Conservation (phyloP, 2,329 filamentous ascomycete species). For the Cercospora brassicicola region DNA sequence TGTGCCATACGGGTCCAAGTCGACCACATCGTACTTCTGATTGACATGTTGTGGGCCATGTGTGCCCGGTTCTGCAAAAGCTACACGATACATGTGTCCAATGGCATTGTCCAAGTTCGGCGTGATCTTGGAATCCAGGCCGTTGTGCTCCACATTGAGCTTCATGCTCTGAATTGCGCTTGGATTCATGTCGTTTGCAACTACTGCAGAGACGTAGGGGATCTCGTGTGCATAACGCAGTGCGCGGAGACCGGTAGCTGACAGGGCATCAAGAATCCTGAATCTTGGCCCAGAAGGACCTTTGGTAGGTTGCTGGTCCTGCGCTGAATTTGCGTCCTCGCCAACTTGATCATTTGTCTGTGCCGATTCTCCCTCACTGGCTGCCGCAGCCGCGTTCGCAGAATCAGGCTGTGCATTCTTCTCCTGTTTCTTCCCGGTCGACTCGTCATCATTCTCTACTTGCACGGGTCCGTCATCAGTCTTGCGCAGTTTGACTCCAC, state of each 20-base stretch:
- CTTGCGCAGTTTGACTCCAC: conserved; percentile 19
- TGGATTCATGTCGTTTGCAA: conserved; percentile 82
- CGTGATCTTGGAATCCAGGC: conserved; percentile 67
- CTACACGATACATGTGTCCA: conserved; percentile 77
- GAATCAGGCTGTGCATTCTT: neutral
- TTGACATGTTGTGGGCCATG: conserved; percentile 42
- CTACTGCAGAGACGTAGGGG: conserved; percentile 49
- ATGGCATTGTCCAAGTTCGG: conserved; percentile 80
- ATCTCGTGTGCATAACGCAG: conserved; percentile 90
- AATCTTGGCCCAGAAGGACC: conserved; percentile 53
- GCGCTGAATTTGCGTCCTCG: neutral
- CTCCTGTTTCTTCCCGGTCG: neutral
- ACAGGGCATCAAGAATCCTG: conserved; percentile 90
- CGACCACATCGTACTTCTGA: conserved; percentile 82
- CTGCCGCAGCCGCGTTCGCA: neutral
- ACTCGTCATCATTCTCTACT: neutral
- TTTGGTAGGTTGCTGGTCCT: conserved; percentile 4
- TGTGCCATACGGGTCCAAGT: conserved; percentile 93
- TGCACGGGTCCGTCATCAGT: conserved; percentile 13
- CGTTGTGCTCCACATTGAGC: conserved; percentile 82
- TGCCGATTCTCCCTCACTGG: neutral
- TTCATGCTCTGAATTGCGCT: conserved; percentile 62
- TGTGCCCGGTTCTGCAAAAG: conserved; percentile 36
- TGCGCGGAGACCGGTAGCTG: conserved; percentile 87
- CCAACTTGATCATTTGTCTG: conserved; percentile 1